Evolutionary conservation across 2,329 filamentous ascomycete species (phyloP).

Genomic region (Fusarium falciforme): DNA sequence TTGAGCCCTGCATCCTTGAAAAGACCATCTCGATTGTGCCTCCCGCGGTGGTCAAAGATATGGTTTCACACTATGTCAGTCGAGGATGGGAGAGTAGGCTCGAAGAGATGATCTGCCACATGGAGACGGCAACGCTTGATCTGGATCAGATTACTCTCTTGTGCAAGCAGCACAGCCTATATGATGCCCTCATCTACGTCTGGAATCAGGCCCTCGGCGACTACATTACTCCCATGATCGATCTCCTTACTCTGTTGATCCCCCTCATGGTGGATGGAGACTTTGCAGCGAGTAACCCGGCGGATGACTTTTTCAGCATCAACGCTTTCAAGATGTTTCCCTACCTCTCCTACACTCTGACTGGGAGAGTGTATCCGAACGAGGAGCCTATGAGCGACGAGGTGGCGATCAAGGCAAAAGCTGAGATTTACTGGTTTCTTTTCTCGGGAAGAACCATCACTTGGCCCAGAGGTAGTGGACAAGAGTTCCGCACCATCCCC

Average conservation of each 20-base stretch:
- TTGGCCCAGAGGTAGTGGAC: constrained; percentile 76
- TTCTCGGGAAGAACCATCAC: constrained; percentile 84
- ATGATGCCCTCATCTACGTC: constrained; percentile 95
- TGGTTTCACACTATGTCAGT: constrained; percentile 83
- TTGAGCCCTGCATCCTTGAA: constrained; percentile 90
- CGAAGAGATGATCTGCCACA: constrained; percentile 94
- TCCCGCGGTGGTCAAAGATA: constrained; percentile 84
- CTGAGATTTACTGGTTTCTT: constrained; percentile 90
- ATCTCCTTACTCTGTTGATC: constrained; percentile 78
- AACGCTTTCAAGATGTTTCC: constrained; percentile 93
- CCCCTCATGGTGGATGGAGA: constrained; percentile 69
- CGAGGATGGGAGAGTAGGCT: constrained; percentile 81
- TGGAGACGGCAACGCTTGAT: constrained; percentile 91
- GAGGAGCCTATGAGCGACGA: constrained; percentile 79
- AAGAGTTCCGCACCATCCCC: constrained; percentile 71
- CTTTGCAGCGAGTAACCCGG: constrained; percentile 64
- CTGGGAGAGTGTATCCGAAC: constrained; percentile 90
- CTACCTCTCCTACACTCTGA: constrained; percentile 91
- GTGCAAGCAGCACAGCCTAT: constrained; percentile 91
- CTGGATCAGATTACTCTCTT: constrained; percentile 91
- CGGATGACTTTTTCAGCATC: constrained; percentile 71
- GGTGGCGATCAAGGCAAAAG: constrained; percentile 81
- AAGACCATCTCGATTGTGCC: constrained; percentile 80
- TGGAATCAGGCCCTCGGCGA: constrained; percentile 94
- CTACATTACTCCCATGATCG: constrained; percentile 90